Evolutionary conservation across 2,329 filamentous ascomycete species (phyloP).

Genomic region (Fusarium odoratissimum): DNA sequence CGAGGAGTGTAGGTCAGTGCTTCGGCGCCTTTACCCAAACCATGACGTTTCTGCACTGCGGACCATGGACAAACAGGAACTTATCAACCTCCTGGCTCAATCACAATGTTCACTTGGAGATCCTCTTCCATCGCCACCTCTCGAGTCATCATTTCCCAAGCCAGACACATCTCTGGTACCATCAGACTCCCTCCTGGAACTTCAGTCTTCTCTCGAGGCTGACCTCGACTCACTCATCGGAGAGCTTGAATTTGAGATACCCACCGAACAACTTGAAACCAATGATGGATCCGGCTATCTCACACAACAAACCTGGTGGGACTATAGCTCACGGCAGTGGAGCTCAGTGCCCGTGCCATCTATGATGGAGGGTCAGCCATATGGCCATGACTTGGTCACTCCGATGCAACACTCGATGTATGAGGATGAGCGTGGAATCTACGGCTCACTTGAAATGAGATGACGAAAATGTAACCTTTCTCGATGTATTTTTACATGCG

Average conservation of each 20-base stretch:
- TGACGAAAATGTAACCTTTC: conserved; percentile 3
- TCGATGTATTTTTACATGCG: conserved; percentile 23
- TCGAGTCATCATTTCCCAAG: conserved; percentile 61
- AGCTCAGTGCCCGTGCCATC: conserved; percentile 25
- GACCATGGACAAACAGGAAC: conserved; percentile 68
- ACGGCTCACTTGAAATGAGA: conserved; percentile 29
- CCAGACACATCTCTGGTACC: conserved; percentile 57
- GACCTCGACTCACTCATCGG: conserved; percentile 38
- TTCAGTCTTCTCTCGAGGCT: conserved; percentile 37
- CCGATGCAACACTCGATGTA: conserved; percentile 23
- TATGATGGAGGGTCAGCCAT: conserved; percentile 23
- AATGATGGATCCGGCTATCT: conserved; percentile 21
- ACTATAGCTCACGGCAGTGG: conserved; percentile 30
- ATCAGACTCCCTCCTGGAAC: conserved; percentile 30
- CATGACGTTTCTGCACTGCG: conserved; percentile 64
- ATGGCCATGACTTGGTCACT: conserved; percentile 25
- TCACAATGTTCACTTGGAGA: conserved; percentile 54
- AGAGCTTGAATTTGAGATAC: conserved; percentile 35
- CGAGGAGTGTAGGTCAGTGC: conserved; percentile 66
- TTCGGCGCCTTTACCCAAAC: conserved; percentile 67
- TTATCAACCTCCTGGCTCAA: conserved; percentile 67
- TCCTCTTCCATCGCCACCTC: conserved; percentile 64
- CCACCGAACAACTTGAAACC: conserved; percentile 26
- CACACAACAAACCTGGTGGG: conserved; percentile 34
- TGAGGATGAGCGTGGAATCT: conserved; percentile 29